Evolutionary conservation across 2,329 filamentous ascomycete species (phyloP).

Genomic region (Diaporthe ilicicola): DNA sequence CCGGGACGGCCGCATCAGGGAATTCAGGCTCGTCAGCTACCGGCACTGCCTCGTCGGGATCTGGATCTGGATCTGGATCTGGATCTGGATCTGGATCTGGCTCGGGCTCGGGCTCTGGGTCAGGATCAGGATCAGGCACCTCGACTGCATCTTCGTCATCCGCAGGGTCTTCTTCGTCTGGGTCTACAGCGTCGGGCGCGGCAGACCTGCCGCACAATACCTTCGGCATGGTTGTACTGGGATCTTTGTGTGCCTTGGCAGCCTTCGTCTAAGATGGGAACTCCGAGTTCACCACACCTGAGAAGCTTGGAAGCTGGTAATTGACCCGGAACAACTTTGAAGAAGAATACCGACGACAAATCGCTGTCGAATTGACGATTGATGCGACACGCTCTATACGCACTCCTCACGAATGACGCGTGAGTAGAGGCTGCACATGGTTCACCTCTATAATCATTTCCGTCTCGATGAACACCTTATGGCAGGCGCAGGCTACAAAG

Average conservation of each 20-base stretch:
- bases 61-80: neutral
- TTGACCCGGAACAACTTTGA: neutral
- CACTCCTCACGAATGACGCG: neutral
- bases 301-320: neutral
- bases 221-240: neutral
- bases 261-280: neutral
- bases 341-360: neutral
- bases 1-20: neutral
- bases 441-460: neutral
- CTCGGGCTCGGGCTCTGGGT: neutral
- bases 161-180: neutral
- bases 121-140: neutral
- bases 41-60: neutral
- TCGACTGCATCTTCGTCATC: neutral
- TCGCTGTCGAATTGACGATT: neutral
- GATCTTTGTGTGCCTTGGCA: neutral
- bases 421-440: neutral
- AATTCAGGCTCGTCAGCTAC: neutral
- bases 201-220: neutral
- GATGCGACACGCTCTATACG: neutral
- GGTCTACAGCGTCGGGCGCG: neutral
- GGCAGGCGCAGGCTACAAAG: neutral
- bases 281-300: neutral
- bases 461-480: neutral
- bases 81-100: neutral